These are phyloP conservation scores for Skeletonema tropicum DNA, from an alignment of 108 stramenopile genomes.

Conservation along the genomic window DNA sequence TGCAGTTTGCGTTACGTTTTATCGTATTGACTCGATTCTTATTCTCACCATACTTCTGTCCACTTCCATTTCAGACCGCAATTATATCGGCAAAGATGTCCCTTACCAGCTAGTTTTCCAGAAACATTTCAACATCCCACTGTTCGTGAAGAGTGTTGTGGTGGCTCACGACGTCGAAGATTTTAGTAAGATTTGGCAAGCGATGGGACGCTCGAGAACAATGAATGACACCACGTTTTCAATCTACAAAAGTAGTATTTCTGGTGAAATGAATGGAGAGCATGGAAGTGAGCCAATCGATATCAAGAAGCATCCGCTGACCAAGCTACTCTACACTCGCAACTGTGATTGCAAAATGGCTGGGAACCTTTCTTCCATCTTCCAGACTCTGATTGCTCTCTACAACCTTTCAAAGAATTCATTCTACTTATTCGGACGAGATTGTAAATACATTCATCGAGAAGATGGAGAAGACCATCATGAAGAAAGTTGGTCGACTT, in stretches of 20 bases:
- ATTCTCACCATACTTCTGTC: not conserved
- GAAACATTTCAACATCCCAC: conserved; percentile 39
- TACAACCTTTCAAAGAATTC: conserved; percentile 47
- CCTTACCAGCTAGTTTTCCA: conserved; percentile 51
- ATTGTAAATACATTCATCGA: conserved; percentile 64
- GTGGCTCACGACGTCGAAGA: conserved; percentile 64
- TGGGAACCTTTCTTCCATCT: conserved; percentile 57
- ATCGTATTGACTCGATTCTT: not conserved
- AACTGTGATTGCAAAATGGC: conserved; percentile 64
- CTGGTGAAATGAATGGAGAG: conserved; percentile 22
- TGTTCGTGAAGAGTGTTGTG: conserved; percentile 55
- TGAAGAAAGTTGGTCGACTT: conserved; percentile 28
- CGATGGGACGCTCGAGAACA: conserved; percentile 60
- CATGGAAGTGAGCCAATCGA: conserved; percentile 28
- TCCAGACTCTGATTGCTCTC: conserved; percentile 55
- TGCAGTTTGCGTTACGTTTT: not conserved
- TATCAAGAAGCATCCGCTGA: conserved; percentile 49
- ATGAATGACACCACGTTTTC: conserved; percentile 60
- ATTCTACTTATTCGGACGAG: conserved; percentile 58
- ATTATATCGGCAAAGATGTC: conserved; percentile 40
- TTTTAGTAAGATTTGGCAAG: conserved; percentile 68
- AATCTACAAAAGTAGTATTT: conserved; percentile 56
- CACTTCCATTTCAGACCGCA: not conserved
- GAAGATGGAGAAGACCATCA: conserved; percentile 54
- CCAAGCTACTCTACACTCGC: conserved; percentile 46